Base-by-base conservation (phyloP, 306 rosid species). In the Pterocarpus santalinus region DNA sequence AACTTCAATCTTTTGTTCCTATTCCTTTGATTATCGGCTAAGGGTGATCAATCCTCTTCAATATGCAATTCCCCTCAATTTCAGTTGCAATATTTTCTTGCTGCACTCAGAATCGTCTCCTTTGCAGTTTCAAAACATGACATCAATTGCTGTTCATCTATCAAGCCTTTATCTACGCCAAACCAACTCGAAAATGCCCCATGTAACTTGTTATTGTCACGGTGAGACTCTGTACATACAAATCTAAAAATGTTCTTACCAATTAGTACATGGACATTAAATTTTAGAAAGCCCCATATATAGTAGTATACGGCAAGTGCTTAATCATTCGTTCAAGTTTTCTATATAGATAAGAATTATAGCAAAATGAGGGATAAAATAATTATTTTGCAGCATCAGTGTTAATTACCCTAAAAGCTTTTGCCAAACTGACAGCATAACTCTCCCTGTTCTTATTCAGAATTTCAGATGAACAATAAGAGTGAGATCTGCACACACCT, bases 141-240 rank as follows among this genome's bases (percentile, higher is more conserved):
- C 16, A 39, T 81, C 68, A 81, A 33, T 34, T 44, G 39, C 30
- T 57, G 34, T 39, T 17, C 65, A 66, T 81, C 76, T n/a, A 81
- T 74, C 70, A 66, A 81, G 4, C 33, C 85, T 56, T 81, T 69
- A 41, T 81, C 85, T 30, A 57, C 76, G 34, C 70, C 74, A 33
- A 81, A 51, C 76, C 79, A 55, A 81, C 44, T 57, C 80, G 44
- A 5, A 81, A 2, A 17, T 32, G 5, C 68, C 85, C 85, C 76
- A 57, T 34, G 76, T 81, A 81, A 7, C 80, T 81, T 49, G 74
- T 28, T 33, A 81, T 56, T 16, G 85, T 74, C 44, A 66, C 74
- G 7, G 63, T 66, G 2, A 81, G 35, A 57, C 76, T 73, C 84
- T 74, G 84, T 28, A 44, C 17, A 43, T 8, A 43, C 17, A 52